Percentiles rank a stretch among this genome's conserved stretches.
These are phyloP conservation scores for Trametes punicea DNA, from an alignment of 768 basidiomycete genomes.

Conservation along the genomic window DNA sequence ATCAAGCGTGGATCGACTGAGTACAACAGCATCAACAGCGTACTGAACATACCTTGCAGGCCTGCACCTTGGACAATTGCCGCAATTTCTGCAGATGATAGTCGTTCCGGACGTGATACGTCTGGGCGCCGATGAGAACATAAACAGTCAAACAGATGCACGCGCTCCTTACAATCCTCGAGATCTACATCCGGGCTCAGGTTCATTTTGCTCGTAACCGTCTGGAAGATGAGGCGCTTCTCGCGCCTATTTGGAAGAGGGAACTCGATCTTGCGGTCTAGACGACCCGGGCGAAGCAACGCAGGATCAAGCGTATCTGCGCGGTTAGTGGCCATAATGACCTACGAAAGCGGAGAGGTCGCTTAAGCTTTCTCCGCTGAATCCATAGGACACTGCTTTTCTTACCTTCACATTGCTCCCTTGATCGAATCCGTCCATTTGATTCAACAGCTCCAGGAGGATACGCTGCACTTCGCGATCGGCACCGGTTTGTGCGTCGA, in stretches of 20 bases:
- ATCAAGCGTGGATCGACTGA: not conserved
- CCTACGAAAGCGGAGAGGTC: slow-evolving; percentile 54
- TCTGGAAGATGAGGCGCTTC: slow-evolving; percentile 97
- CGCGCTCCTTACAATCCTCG: slow-evolving; percentile 82
- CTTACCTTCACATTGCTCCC: slow-evolving; percentile 95
- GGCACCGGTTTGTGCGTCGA: slow-evolving; percentile 98
- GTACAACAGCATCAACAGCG: not conserved
- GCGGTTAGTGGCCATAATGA: slow-evolving; percentile 99
- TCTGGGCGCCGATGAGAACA: slow-evolving; percentile 46
- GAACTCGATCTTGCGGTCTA: slow-evolving; percentile 99
- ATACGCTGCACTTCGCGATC: slow-evolving; percentile 99
- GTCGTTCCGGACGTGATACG: slow-evolving; percentile 91
- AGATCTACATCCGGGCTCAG: slow-evolving; percentile 95
- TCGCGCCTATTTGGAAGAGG: slow-evolving; percentile 92
- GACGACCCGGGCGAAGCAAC: slow-evolving; percentile 91
- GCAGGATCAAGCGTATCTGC: slow-evolving; percentile 98
- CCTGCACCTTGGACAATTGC: slow-evolving; percentile 97
- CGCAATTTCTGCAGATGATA: slow-evolving; percentile 94
- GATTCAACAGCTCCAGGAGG: slow-evolving; percentile 91
- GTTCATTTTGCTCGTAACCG: slow-evolving; percentile 96
- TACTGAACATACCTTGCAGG: slow-evolving; percentile 69
- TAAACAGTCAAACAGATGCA: not conserved
- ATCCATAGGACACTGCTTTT: not conserved
- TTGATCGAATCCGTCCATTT: slow-evolving; percentile 99
- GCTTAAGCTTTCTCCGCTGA: not conserved